Conservation (phyloP, 352 stramenopile species). For the Globisporangium solare region DNA sequence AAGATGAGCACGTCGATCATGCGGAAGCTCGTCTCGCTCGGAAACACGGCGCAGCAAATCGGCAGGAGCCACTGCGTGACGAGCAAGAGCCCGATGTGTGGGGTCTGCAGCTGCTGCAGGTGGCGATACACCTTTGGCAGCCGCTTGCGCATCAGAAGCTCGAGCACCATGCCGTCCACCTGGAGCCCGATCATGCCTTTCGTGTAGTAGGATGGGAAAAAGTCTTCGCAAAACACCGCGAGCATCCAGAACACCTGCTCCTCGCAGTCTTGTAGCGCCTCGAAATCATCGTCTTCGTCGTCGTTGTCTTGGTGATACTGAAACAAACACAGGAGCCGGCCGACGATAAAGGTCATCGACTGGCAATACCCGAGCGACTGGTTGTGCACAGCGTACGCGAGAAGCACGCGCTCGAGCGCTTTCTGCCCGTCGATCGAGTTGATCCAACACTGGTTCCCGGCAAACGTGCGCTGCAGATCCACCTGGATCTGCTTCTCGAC, state of each 20-base stretch:
- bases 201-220: slow-evolving; percentile 57
- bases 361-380: slow-evolving; percentile 82
- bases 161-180: slow-evolving; percentile 48
- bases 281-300: not conserved
- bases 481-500: slow-evolving; percentile 53
- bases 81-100: slow-evolving; percentile 52
- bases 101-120: slow-evolving; percentile 46
- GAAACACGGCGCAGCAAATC: slow-evolving; percentile 60
- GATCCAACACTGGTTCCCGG: slow-evolving; percentile 61
- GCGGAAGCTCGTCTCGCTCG: slow-evolving; percentile 56
- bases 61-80: slow-evolving; percentile 67
- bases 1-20: slow-evolving; percentile 58
- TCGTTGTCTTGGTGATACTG: not conserved
- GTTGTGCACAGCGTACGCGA: slow-evolving; percentile 81
- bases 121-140: slow-evolving; percentile 55
- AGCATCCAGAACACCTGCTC: slow-evolving; percentile 65
- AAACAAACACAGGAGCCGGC: slow-evolving; percentile 61
- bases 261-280: slow-evolving; percentile 15
- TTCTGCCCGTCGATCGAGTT: slow-evolving; percentile 35
- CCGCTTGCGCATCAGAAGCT: slow-evolving; percentile 36
- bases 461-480: slow-evolving; percentile 69
- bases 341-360: slow-evolving; percentile 88
- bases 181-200: slow-evolving; percentile 63
- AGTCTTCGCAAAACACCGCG: slow-evolving; percentile 43
- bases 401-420: slow-evolving; percentile 59